Evolutionary conservation across 352 stramenopile species (phyloP).

Genomic region (Phytophthora megakarya): DNA sequence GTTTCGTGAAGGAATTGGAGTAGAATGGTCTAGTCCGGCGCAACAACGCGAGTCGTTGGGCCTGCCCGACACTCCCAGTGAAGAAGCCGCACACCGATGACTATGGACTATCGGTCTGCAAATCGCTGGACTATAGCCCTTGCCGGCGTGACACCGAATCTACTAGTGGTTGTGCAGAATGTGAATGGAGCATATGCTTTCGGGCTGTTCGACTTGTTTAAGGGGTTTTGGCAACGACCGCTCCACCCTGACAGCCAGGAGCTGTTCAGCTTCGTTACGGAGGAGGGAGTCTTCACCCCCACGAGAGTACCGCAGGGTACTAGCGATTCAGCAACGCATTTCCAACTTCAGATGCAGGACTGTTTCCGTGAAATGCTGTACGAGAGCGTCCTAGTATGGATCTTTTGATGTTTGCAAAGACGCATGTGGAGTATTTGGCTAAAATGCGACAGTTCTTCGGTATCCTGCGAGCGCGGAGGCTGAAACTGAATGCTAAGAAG

Average conservation of each 20-base stretch:
- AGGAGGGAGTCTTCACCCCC: not conserved
- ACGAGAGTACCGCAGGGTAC: not conserved
- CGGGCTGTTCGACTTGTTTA: not conserved
- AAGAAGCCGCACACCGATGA: not conserved
- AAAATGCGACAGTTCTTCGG: not conserved
- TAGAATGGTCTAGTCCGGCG: not conserved
- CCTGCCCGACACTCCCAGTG: not conserved
- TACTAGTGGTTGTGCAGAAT: not conserved
- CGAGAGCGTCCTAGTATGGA: not conserved
- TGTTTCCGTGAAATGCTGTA: not conserved
- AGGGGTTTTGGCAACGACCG: not conserved
- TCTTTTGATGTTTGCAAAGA: not conserved
- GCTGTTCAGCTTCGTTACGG: slow-evolving; percentile 7
- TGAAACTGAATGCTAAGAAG: not conserved
- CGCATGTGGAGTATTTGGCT: not conserved
- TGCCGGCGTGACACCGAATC: not conserved
- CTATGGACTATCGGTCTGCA: not conserved
- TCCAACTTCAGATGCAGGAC: not conserved
- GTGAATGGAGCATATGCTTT: not conserved
- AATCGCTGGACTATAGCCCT: not conserved
- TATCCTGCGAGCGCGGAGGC: not conserved
- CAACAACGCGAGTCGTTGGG: not conserved
- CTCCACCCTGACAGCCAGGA: not conserved
- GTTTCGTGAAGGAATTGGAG: not conserved
- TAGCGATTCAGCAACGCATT: not conserved